Base-by-base conservation (phyloP, 2,329 filamentous ascomycete genomes). In the Drechslerella stenobrocha region DNA sequence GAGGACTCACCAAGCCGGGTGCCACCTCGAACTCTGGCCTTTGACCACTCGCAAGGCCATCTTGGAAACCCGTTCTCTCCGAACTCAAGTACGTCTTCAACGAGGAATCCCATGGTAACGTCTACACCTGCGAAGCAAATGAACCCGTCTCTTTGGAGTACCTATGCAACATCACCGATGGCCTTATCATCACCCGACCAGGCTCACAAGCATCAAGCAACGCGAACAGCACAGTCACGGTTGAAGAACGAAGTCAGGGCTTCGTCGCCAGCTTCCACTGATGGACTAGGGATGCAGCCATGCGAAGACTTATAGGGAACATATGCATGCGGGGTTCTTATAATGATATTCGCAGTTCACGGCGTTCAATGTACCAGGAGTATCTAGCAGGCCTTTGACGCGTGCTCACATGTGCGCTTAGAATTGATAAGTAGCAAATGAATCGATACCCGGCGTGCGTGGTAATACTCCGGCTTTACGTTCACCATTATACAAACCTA, bases 1-100 rank as follows among this genome's bases (percentile, higher is more conserved):
- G 63, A 67, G 22, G 63, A 67, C 30, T 67, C 63, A 18, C 63
- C 63, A 32, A 67, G 51, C 9, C 63, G 63, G 9, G 63, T 56
- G n/a, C 55, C 63, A 4, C 63, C 63, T 30, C 44, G 63, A 26
- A 56, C 55, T n/a, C 42, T 67, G 9, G 44, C 55, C 46, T 51
- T 56, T 23, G 55, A 26, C 1, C 55, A 60, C 22, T 48, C 5
- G 22, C 44, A 47, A 2, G 28, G 15, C 37, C 37, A 42, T 4
- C 37, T 42, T 20, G 53, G 30, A 18, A 66, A 66, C 22, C 61
- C 61, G 7, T 66, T 55, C 20, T 55, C 63, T 11, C 47, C 63
- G 22, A 44, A 55, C 26, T 60, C 63, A 0, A 67, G 35, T 42
- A 67, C 51, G 40, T 67, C 55, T 3, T 67, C 63, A 6, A 60